Percentiles rank a stretch among this genome's conserved stretches.
Evolutionary conservation across 148 eudicot genomes (phyloP).

Genomic region (Amaranthus cruentus): DNA sequence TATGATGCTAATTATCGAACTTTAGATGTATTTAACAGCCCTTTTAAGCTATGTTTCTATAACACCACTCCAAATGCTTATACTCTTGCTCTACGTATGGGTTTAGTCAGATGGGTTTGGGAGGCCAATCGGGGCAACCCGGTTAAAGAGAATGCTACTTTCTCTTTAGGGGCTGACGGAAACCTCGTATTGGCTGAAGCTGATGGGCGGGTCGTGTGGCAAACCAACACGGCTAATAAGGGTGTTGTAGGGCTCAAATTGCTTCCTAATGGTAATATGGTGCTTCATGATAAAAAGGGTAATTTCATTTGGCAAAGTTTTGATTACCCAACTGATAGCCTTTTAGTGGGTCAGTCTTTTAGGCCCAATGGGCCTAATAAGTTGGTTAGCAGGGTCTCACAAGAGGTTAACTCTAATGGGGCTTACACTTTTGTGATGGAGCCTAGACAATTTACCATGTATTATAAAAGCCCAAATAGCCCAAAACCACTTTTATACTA

Average conservation of each 20-base stretch:
- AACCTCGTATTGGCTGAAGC: constrained; percentile 31
- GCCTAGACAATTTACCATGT: constrained; percentile 26
- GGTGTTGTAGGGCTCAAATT: constrained; percentile 32
- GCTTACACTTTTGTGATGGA: constrained; percentile 26
- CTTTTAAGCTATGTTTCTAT: constrained; percentile 37
- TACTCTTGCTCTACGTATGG: constrained; percentile 32
- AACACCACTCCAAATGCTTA: constrained; percentile 40
- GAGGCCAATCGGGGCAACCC: constrained; percentile 41
- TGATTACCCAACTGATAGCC: constrained; percentile 33
- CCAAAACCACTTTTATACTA: constrained; percentile 25
- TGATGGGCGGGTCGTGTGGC: constrained; percentile 33
- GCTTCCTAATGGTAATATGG: constrained; percentile 36
- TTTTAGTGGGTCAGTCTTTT: constrained; percentile 34
- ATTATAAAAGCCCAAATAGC: constrained; percentile 28
- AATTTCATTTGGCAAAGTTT: constrained; percentile 38
- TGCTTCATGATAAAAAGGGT: constrained; percentile 28
- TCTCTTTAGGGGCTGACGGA: constrained; percentile 25
- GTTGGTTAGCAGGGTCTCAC: constrained; percentile 25
- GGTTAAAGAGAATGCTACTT: constrained; percentile 29
- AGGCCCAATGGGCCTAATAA: constrained; percentile 18
- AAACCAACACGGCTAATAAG: constrained; percentile 28
- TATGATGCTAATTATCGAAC: constrained; percentile 26
- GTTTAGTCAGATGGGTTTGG: constrained; percentile 37
- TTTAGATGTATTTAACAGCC: constrained; percentile 13
- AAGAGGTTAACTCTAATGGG: constrained; percentile 25